Evolutionary conservation across 2,329 filamentous ascomycete species (phyloP).

Genomic region (Claviceps citrina): DNA sequence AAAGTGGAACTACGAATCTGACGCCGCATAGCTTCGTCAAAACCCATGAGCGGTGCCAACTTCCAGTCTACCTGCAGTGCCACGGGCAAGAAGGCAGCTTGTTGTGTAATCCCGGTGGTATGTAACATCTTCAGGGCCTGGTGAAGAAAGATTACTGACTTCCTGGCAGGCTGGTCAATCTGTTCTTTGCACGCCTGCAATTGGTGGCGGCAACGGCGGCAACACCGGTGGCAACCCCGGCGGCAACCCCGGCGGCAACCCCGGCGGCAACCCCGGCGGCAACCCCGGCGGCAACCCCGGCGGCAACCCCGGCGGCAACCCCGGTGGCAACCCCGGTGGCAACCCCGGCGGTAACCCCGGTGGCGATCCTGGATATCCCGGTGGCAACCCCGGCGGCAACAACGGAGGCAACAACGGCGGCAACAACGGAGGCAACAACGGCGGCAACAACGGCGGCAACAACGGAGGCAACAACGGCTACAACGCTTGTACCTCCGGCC

Average conservation of each 20-base stretch:
- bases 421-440: neutral
- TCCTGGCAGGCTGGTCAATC: neutral
- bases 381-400: neutral
- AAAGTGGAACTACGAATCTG: neutral
- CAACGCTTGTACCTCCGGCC: conserved; percentile 1
- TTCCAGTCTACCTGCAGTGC: conserved; percentile 5
- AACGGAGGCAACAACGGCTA: neutral
- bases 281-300: neutral
- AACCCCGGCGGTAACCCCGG: neutral
- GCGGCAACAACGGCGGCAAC: neutral
- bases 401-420: neutral
- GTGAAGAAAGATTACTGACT: neutral
- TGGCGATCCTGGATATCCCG: too few relatives aligned
- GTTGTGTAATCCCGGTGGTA: conserved; percentile 8
- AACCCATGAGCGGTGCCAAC: neutral
- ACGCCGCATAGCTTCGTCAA: neutral
- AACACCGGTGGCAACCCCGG: neutral
- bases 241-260: neutral
- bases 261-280: neutral
- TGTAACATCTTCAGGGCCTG: neutral
- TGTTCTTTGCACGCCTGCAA: neutral
- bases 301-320: neutral
- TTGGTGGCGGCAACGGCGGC: neutral
- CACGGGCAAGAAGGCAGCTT: conserved; percentile 2
- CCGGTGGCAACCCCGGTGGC: neutral